Percentiles rank a stretch among this genome's conserved stretches.
These are phyloP conservation scores for Aphanomyces stellatus DNA, from an alignment of 352 stramenopile species.

Conservation along the genomic window DNA sequence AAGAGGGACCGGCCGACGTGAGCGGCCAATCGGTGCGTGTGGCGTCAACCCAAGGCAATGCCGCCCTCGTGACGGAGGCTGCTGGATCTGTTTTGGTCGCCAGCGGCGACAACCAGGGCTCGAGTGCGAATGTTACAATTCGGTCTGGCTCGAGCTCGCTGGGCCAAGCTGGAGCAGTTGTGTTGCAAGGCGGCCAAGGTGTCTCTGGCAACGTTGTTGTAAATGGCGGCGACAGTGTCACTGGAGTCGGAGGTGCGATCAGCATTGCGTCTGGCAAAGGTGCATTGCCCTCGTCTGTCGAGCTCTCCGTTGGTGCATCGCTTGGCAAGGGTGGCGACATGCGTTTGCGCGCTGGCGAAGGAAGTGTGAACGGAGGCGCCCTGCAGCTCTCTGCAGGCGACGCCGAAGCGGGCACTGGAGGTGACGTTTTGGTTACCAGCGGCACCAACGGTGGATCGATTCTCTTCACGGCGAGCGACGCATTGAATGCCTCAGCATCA, in stretches of 20 bases:
- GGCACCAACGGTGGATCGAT: slow-evolving; percentile 18
- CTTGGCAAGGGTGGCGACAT: not conserved
- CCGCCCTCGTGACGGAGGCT: not conserved
- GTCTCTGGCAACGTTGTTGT: not conserved
- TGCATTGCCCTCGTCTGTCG: not conserved
- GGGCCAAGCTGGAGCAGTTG: not conserved
- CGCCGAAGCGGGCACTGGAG: slow-evolving; percentile 11
- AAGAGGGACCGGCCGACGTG: not conserved
- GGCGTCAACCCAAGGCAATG: not conserved
- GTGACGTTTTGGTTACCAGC: slow-evolving; percentile 23
- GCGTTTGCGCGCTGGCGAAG: not conserved
- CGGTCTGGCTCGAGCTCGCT: not conserved
- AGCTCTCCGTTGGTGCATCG: slow-evolving; percentile 7
- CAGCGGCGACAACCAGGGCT: not conserved
- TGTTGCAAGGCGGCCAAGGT: not conserved
- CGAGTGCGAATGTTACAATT: not conserved
- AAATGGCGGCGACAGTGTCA: not conserved
- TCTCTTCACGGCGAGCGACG: not conserved
- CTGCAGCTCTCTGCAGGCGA: not conserved
- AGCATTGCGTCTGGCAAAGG: not conserved
- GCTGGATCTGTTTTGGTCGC: not conserved
- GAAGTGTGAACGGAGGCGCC: not conserved
- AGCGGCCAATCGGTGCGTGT: not conserved
- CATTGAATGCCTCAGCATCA: not conserved
- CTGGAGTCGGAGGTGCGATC: not conserved